Percentiles rank a stretch among this genome's conserved stretches.
These are phyloP conservation scores for Boechera divaricarpa DNA, from an alignment of 345 rosid species.

Conservation along the genomic window DNA sequence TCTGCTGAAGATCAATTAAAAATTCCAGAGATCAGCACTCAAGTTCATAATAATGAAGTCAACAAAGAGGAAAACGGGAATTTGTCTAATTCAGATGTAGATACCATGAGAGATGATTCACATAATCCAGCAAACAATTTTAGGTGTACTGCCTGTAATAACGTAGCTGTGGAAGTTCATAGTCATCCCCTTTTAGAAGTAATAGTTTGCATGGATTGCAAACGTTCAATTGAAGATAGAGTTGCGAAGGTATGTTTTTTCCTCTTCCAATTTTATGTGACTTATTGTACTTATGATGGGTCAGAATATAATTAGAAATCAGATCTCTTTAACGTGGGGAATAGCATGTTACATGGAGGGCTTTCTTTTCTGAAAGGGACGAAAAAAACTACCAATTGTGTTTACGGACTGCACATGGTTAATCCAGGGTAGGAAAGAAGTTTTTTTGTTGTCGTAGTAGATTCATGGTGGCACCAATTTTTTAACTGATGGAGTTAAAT, in stretches of 20 bases:
- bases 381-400: neutral
- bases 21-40: conserved; percentile 43
- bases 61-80: conserved; percentile 47
- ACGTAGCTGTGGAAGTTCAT: conserved; percentile 66
- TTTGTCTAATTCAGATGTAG: conserved; percentile 51
- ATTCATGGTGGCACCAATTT: neutral
- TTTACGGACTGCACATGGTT: neutral
- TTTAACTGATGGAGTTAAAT: conserved; percentile 5
- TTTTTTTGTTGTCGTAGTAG: conserved; percentile 1
- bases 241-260: conserved; percentile 66
- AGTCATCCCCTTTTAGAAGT: conserved; percentile 86
- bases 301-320: conserved; percentile 18
- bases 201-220: conserved; percentile 87
- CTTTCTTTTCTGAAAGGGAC: conserved; percentile 27
- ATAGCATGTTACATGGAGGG: conserved; percentile 10
- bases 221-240: conserved; percentile 67
- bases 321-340: neutral
- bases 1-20: conserved; percentile 35
- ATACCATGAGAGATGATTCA: conserved; percentile 45
- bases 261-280: conserved; percentile 11
- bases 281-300: neutral
- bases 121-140: conserved; percentile 50
- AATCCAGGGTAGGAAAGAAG: neutral
- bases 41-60: conserved; percentile 36
- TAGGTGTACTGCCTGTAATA: conserved; percentile 81